phyloP scores from a whole-genome alignment of 805 yeast species.

The Candida odintsovae region DNA sequence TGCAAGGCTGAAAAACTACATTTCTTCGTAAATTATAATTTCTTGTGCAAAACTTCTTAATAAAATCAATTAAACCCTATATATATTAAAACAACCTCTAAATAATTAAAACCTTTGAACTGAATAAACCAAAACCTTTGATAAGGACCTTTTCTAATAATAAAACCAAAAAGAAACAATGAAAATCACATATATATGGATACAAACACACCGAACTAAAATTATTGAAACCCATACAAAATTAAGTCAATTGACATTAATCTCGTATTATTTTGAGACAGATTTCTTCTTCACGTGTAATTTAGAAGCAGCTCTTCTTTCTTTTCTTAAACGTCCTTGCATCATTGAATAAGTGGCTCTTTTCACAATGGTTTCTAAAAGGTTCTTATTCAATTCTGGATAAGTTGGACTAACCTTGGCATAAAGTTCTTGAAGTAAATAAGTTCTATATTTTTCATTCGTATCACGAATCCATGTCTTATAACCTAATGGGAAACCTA shows the following conservation, averaged over 20 bases:
- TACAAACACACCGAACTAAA: not conserved
- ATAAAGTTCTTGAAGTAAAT: constrained; percentile 43
- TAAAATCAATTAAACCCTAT: not conserved
- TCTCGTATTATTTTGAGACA: not conserved
- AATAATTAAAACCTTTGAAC: not conserved
- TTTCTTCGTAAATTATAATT: too few species aligned
- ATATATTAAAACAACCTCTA: not conserved
- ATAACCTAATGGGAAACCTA: constrained; percentile 70
- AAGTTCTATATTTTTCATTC: constrained; percentile 41
- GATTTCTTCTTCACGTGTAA: not conserved
- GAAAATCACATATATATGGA: too few species aligned
- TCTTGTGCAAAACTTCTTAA: too few species aligned
- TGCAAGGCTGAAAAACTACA: too few species aligned
- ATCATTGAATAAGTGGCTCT: constrained; percentile 76
- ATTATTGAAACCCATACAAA: not conserved
- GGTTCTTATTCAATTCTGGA: constrained; percentile 23
- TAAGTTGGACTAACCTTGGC: constrained; percentile 22
- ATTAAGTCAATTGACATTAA: not conserved
- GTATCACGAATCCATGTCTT: constrained; percentile 86
- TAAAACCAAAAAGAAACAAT: not conserved
- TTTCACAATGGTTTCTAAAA: constrained; percentile 67
- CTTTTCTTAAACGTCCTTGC: constrained; percentile 72
- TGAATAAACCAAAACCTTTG: not conserved
- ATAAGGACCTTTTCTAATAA: not conserved
- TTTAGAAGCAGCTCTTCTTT: constrained; percentile 46